These are phyloP conservation scores for Neurospora sp. DNA, from an alignment of 495 filamentous ascomycete species.

Conservation along the genomic window DNA sequence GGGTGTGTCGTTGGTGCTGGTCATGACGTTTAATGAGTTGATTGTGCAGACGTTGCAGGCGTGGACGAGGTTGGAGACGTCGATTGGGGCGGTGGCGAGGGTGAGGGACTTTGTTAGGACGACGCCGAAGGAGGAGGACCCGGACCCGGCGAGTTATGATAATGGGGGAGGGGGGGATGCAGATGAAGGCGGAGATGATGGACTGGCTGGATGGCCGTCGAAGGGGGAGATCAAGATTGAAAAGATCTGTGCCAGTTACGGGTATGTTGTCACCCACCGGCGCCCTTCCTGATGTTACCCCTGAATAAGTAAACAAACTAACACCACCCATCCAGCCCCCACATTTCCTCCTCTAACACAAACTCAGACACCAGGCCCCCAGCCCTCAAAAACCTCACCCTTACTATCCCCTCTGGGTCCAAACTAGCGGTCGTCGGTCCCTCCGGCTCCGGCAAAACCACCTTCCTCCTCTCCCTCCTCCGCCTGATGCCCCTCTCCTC, in stretches of 20 bases:
- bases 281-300: neutral
- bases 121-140: neutral
- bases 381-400: neutral
- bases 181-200: conserved; percentile 1
- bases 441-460: conserved; percentile 65
- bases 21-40: conserved; percentile 18
- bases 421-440: conserved; percentile 19
- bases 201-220: conserved; percentile 18
- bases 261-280: conserved; percentile 3
- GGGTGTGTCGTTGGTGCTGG: conserved; percentile 8
- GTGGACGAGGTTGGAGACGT: conserved; percentile 42
- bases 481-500: conserved; percentile 75
- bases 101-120: conserved; percentile 28
- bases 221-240: conserved; percentile 14
- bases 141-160: neutral
- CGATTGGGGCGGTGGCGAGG: conserved; percentile 39
- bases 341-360: neutral
- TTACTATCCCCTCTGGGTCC: conserved; percentile 12
- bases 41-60: conserved; percentile 10
- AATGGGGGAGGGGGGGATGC: neutral
- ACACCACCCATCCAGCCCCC: neutral
- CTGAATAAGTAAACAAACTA: neutral
- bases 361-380: no score
- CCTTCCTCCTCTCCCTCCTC: conserved; percentile 83
- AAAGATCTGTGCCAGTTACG: conserved; percentile 17